Conservation (phyloP, 148 eudicot species). For the Vaccinium macrocarpon region DNA sequence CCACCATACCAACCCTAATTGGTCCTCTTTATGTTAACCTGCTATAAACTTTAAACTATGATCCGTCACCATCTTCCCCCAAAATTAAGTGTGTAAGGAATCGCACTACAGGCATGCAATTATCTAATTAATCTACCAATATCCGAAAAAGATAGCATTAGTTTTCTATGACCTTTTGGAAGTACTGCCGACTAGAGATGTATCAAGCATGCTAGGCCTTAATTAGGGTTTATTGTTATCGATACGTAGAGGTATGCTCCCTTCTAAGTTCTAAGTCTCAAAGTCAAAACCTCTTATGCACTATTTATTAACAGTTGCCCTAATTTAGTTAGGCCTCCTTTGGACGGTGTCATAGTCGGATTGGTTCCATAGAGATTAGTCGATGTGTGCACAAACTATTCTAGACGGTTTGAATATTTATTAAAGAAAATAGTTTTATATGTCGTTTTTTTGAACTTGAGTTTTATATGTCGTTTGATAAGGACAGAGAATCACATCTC, state of each 20-base stretch:
- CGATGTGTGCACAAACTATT: not conserved
- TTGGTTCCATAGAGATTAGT: not conserved
- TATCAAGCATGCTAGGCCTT: not conserved
- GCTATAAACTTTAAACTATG: not conserved
- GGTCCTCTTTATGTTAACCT: not conserved
- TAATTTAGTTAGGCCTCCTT: no score
- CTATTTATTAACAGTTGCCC: no score
- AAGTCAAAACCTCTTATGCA: no score
- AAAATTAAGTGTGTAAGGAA: conserved; percentile 5
- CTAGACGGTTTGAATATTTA: not conserved
- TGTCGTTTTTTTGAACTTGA: no score
- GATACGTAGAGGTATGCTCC: no score
- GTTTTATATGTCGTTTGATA: not conserved
- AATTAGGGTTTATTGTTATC: not conserved
- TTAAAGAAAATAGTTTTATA: not conserved
- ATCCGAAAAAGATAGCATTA: not conserved
- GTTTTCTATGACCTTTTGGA: not conserved
- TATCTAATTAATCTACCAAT: not conserved
- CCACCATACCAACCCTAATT: no score
- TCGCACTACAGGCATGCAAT: not conserved
- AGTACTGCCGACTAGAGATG: not conserved
- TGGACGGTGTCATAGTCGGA: no score
- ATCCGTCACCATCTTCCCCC: conserved; percentile 7
- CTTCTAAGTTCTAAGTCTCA: no score
- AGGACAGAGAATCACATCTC: not conserved